Conservation (phyloP, 139 green algal species). For the Volvox africanus region DNA sequence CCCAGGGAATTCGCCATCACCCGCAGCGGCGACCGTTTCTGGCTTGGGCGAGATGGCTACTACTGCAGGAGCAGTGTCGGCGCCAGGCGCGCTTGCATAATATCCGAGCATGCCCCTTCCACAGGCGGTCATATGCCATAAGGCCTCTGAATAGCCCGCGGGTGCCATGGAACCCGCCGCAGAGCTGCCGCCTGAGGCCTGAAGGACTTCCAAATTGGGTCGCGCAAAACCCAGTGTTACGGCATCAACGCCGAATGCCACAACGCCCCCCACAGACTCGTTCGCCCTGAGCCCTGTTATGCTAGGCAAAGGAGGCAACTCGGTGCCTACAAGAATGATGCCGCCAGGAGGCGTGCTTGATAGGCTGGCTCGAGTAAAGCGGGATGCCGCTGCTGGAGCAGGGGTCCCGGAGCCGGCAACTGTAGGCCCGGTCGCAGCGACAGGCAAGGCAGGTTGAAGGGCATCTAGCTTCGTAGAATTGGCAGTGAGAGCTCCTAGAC, state of each 20-base stretch:
- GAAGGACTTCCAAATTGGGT: background rate
- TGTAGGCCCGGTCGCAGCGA: background rate
- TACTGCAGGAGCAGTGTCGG: too few relatives aligned
- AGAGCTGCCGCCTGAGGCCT: background rate
- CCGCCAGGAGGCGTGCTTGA: background rate
- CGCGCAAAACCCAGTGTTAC: background rate
- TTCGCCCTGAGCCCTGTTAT: background rate
- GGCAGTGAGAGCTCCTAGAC: background rate
- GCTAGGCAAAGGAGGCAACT: background rate
- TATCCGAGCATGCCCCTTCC: background rate
- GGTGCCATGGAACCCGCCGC: background rate
- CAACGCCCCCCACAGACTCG: background rate
- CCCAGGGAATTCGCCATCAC: background rate
- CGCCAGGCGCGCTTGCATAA: background rate
- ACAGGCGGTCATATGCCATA: background rate
- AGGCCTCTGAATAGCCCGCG: background rate
- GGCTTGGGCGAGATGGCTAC: background rate
- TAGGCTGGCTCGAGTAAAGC: slow-evolving; percentile 7
- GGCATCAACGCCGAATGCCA: background rate
- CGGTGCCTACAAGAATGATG: background rate
- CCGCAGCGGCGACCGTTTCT: background rate
- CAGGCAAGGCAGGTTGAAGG: too few relatives aligned
- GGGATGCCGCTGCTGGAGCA: background rate
- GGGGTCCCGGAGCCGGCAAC: background rate
- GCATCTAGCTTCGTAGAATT: too few relatives aligned